Evolutionary conservation across 768 basidiomycete species (phyloP), one percentile per base, ranked within the genome.

Genomic region (Tylopilus sp.): DNA sequence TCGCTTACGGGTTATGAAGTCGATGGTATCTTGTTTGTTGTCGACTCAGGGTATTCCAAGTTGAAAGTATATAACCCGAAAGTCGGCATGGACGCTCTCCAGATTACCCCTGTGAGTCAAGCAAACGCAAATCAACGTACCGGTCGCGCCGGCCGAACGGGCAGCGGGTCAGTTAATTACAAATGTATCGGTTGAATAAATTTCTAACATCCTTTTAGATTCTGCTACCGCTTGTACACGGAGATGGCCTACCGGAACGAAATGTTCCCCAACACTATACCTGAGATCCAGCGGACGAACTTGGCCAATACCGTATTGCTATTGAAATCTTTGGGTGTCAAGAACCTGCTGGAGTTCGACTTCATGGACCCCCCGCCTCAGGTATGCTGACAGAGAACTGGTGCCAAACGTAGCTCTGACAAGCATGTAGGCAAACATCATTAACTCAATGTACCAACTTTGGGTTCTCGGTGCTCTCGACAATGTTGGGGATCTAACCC

Each of bases 291-390:
- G 70, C 79, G 97, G 42, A 99, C 97, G 11, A 98, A 99, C 71
- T 72, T 99, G 51, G 95, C 97, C 19, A 98, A 99, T 64, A 99
- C 96, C 0, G 97, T 98, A 0, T 72, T 98, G 21, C 72, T 98
- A 33, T 78, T 99, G 53, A 99, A 98, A 68, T 95, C 95, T 4
- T 78, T 99, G 6, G 96, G 97, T 11, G 97, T 99, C 37, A 97
- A 97, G 76, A 93, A 98, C 67, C 72, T 98, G 37, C 79, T 99
- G 21, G 96, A 99, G 71, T 99, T 98, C 65, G 96, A 98, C 72
- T 99, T 99, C 67, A 98, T 99, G 97, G 97, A 99, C 68, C 97
- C 97, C n/a, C 97, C 97, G 21, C 97, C 97, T n/a, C 94, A 96
- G 80, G 91, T 87, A 61, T 50, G 70, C 59, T 43, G 44, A 28